These are phyloP conservation scores for Lumnitzera littorea DNA, from an alignment of 345 rosid genomes.

Conservation along the genomic window DNA sequence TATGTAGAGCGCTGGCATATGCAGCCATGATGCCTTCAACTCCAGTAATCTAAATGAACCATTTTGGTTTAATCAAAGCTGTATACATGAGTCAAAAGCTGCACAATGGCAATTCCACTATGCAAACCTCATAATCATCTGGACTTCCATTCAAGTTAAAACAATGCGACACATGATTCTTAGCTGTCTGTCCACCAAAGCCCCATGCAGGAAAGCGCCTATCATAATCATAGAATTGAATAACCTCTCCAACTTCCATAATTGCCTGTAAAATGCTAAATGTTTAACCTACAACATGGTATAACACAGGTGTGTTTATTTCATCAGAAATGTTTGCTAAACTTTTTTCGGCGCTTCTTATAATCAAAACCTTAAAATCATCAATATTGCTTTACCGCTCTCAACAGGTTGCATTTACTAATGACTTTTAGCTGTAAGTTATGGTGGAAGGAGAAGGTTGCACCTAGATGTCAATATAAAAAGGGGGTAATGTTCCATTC, in stretches of 20 bases:
- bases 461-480: too few species aligned
- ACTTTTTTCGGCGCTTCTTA: background rate
- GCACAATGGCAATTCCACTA: background rate
- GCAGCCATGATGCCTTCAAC: constrained; percentile 80
- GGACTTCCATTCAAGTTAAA: constrained; percentile 67
- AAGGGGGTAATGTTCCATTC: too few species aligned
- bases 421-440: too few species aligned
- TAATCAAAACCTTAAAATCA: background rate
- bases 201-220: constrained; percentile 83
- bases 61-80: background rate
- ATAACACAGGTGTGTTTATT: background rate
- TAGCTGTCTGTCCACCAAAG: constrained; percentile 64
- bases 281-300: background rate
- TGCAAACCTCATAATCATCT: constrained; percentile 50
- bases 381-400: too few species aligned
- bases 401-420: too few species aligned
- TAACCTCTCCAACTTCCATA: constrained; percentile 77
- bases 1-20: constrained; percentile 67
- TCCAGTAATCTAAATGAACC: constrained; percentile 60
- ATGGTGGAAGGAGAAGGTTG: too few species aligned
- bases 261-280: constrained; percentile 48
- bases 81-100: background rate
- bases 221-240: constrained; percentile 83
- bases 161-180: constrained; percentile 62
- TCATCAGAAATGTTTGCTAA: background rate